Evolutionary conservation across 176 grass and related monocot genomes (phyloP), one percentile per base, ranked within the genome.

Genomic region (Metroxylon sagu): DNA sequence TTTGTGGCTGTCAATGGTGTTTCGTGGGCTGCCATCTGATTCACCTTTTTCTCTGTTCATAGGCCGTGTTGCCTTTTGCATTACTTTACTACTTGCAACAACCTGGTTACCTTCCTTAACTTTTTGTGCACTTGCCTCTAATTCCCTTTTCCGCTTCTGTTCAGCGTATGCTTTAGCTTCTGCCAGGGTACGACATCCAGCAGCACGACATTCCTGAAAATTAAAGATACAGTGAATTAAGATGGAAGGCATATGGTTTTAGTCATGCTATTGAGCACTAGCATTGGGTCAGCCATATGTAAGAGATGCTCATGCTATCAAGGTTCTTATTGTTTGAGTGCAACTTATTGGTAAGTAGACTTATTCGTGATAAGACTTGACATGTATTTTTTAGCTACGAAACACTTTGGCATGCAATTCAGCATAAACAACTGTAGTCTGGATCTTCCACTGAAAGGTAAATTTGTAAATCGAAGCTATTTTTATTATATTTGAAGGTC

Each of bases 161-260:
- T 98, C 93, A 54, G 77, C 67, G 73, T 92, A 84, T 52, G 80
- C 60, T 75, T 92, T 88, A 49, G 87, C 93, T 73, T 98, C 87
- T 56, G 81, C 81, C 56, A 92, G 19, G 60, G 87, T 98, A 51
- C 76, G 65, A 48, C 87, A 98, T 49, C 93, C 93, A 70, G 87
- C 81, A 16, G 84, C 77, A 67, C 84, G 93, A 43, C 87, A 91
- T 68, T 88, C 84, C 93, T 98, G 76, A 59, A 12, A 58, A 30
- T 74, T 25, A 56, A 23, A 1, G 14, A 23, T 10, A 6, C 53
- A 19, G 19, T 8, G 14, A 56, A 56, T 25, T 12, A 14, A 23
- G 23, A 25, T 56, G 18, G 23, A 56, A 14, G 53, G 53, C 19
- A 10, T 18, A 56, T 43, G 35, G 12, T 43, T 43, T 12, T 10